phyloP scores from a whole-genome alignment of 768 basidiomycete genomes.

The Mrakia hoshinonis region DNA sequence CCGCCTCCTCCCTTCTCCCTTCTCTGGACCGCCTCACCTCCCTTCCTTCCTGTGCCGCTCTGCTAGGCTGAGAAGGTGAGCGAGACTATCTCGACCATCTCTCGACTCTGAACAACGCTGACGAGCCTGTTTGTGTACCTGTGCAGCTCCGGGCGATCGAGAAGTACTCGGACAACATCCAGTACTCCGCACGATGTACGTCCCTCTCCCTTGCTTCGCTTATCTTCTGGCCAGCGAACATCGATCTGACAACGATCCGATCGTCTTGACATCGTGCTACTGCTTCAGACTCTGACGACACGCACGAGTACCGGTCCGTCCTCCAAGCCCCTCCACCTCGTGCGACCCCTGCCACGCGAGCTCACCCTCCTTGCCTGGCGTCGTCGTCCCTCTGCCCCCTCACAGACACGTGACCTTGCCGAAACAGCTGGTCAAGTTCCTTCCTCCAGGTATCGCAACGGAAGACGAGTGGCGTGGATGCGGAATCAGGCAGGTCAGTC shows the following conservation, averaged over 20 bases:
- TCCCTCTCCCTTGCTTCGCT: neutral
- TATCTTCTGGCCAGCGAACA: neutral
- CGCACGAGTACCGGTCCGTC: slow-evolving; percentile 24
- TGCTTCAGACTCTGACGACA: slow-evolving; percentile 8
- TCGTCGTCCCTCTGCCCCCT: neutral
- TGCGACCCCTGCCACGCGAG: neutral
- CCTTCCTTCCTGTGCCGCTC: neutral
- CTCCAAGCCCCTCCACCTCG: no score
- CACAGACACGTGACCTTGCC: slow-evolving; percentile 25
- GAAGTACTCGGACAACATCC: slow-evolving; percentile 25
- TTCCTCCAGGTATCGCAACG: slow-evolving; percentile 22
- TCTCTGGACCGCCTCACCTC: neutral
- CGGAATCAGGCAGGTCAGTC: slow-evolving; percentile 27
- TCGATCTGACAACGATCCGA: neutral
- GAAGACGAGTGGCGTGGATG: slow-evolving; percentile 24
- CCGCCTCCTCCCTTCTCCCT: neutral
- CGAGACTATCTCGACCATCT: neutral
- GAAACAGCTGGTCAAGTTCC: slow-evolving; percentile 25
- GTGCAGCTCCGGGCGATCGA: slow-evolving; percentile 20
- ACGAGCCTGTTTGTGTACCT: neutral
- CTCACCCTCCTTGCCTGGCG: neutral
- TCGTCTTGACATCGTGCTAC: no score
- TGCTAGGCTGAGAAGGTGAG: slow-evolving; percentile 24
- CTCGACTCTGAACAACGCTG: neutral
- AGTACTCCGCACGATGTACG: slow-evolving; percentile 24